phyloP scores from a whole-genome alignment of 1,284 basidiomycete species.

The Testicularia cyperi region DNA sequence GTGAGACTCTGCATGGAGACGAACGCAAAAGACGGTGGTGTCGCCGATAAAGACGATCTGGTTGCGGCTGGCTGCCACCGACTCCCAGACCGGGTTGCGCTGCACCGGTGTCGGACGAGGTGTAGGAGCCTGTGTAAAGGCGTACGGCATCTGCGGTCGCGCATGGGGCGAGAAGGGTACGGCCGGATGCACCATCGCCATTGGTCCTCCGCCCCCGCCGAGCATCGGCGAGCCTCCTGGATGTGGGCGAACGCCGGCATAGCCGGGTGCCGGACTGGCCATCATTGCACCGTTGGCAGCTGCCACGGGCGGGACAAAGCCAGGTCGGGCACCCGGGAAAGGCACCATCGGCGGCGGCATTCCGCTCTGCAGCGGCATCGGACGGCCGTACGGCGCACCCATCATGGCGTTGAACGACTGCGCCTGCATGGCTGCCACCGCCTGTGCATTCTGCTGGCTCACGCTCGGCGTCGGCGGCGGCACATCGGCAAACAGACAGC shows the following conservation, averaged over 20 bases:
- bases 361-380: constrained; percentile 20
- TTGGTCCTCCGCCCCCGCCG: constrained; percentile 11
- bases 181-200: constrained; percentile 23
- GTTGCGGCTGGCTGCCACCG: constrained; percentile 49
- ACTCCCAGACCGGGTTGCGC: constrained; percentile 55
- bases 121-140: constrained; percentile 23
- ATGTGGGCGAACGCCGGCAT: constrained; percentile 11
- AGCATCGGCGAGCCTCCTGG: constrained; percentile 20
- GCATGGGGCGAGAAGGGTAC: constrained; percentile 17
- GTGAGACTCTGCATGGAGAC: constrained; percentile 38
- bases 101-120: constrained; percentile 35
- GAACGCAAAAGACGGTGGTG: constrained; percentile 48
- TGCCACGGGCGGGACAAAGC: constrained; percentile 5
- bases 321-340: constrained; percentile 27
- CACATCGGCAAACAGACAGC: constrained; percentile 88
- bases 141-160: constrained; percentile 37
- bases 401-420: constrained; percentile 34
- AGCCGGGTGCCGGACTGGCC: constrained; percentile 11
- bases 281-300: constrained; percentile 21
- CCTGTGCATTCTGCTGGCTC: constrained; percentile 31
- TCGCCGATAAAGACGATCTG: constrained; percentile 58
- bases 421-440: constrained; percentile 34
- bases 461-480: constrained; percentile 69
- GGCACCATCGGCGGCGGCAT: constrained; percentile 17
- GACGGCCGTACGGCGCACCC: constrained; percentile 16